Base-by-base conservation (phyloP, 495 filamentous ascomycete genomes). In the Collariella sp. region DNA sequence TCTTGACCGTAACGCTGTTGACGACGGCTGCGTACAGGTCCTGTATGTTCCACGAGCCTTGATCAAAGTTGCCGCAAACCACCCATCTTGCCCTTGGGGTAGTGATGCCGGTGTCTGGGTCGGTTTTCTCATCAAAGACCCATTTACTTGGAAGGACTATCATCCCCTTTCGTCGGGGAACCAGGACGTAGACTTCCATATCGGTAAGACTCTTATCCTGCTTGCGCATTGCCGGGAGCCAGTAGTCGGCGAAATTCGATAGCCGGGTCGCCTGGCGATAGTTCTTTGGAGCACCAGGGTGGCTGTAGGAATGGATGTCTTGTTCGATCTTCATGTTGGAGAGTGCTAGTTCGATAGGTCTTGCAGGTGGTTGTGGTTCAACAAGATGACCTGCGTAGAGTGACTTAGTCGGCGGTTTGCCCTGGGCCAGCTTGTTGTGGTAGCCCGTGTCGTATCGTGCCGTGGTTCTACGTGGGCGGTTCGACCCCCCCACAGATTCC, bases 261-360 rank as follows among this genome's bases (percentile, higher is more conserved):
- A 35, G 29, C 13, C 31, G 24, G 4, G 6, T 33, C 0, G 26
- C 56, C 7, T 38, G 11, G n/a, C 39, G 46, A 22, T 73, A 82
- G 56, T 55, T 55, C 44, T 55, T 46, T 1, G 42, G 52, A 16
- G 42, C 19, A n/a, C n/a, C n/a, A n/a, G 6, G 2, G 5, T 2
- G 10, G 15, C 72, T 73, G 57, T 83, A 33, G 1, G 15, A n/a
- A 16, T 1, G 4, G 29, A 46, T 46, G 5, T 46, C 26, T 2
- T 46, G 44, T 19, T 46, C 29, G 6, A 20, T n/a, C 24, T 46
- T 46, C 4, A 46, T 46, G 9, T 9, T 31, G 4, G 26, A 31
- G 26, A 31, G 26, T 9, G 9, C 26, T 31, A 31, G 26, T 31
- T 31, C 26, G 9, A 31, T 31, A 31, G 26, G 26, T 31, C 26